These are phyloP conservation scores for Globisporangium cylindrosporum DNA, from an alignment of 352 stramenopile genomes.

Conservation along the genomic window DNA sequence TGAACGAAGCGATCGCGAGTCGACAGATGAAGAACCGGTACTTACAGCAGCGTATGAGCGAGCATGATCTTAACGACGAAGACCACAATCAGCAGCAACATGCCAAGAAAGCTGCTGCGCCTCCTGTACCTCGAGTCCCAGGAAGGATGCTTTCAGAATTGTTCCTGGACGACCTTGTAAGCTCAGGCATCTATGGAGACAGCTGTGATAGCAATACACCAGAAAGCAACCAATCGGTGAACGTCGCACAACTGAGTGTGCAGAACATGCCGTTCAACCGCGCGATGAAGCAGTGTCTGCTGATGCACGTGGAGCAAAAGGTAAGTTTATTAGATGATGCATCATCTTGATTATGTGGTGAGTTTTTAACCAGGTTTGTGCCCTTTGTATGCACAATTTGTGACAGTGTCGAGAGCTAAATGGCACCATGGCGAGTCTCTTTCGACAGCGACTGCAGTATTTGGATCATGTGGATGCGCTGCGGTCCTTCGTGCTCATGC, in stretches of 20 bases:
- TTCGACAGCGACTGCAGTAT: conserved; percentile 50
- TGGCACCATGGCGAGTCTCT: conserved; percentile 42
- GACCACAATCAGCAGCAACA: neutral
- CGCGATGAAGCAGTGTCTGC: conserved; percentile 32
- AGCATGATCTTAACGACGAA: neutral
- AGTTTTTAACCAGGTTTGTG: no score
- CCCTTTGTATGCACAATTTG: neutral
- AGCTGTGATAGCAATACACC: neutral
- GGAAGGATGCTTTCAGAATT: conserved; percentile 6
- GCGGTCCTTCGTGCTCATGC: conserved; percentile 68
- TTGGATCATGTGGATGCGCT: conserved; percentile 50
- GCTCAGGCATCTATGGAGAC: conserved; percentile 1
- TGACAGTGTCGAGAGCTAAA: conserved; percentile 50
- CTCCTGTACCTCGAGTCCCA: neutral
- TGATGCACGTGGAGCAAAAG: conserved; percentile 33
- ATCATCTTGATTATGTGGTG: neutral
- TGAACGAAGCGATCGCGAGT: conserved; percentile 54
- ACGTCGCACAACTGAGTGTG: conserved; percentile 7
- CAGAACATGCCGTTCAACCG: conserved; percentile 38
- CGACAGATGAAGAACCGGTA: conserved; percentile 67
- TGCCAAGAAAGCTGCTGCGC: neutral
- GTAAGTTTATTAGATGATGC: conserved; percentile 6
- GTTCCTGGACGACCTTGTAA: conserved; percentile 8
- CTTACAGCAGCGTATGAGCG: conserved; percentile 23
- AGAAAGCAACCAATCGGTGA: neutral